Base-by-base conservation (phyloP, 2,329 filamentous ascomycete genomes). In the Aquanectria penicillioides region DNA sequence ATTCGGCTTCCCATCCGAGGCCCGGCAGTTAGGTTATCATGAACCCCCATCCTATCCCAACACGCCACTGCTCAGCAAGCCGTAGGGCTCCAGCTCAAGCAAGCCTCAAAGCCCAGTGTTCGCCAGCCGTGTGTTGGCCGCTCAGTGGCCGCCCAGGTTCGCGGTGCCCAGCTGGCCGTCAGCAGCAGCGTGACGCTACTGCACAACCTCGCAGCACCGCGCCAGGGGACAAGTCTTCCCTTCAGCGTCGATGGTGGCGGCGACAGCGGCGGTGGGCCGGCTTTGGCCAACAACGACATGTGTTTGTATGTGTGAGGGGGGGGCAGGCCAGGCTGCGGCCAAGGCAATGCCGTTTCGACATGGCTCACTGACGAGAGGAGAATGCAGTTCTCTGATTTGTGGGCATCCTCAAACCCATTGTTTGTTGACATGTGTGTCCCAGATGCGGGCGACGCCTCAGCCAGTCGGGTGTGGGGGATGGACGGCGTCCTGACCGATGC, bases 41-140 rank as follows among this genome's bases (percentile, higher is more conserved):
- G 47, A 34, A 50, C 23, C 38, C 28, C 31, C 25, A 29, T 36
- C 34, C 23, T 29, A 31, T 22, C 28, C 23, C 28, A 26, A 38
- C 38, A 40, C 12, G 18, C 23, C 28, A 36, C 6, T 31, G 34
- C 40, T 57, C 38, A 37, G 23, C 38, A 23, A 20, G 29, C 29
- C 33, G 37, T 18, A 26, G 43, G 59, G 33, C 49, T 56, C 58
- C 58, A 62, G 59, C 50, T 57, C 53, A 54, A 51, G 37, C 41
- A 36, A 50, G 40, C 40, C 33, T 41, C 40, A 55, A 63, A 36
- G 48, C 59, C 58, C 53, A 57, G 37, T 53, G 38, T 29, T 31
- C 29, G 44, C 17, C 46, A 59, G 67, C 54, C 67, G 67, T 69
- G 65, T 69, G 67, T 69, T 69, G 59, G 56, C 46, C 52, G 46